Conservation (phyloP, 2,329 filamentous ascomycete species). For the Exserohilum turcica region DNA sequence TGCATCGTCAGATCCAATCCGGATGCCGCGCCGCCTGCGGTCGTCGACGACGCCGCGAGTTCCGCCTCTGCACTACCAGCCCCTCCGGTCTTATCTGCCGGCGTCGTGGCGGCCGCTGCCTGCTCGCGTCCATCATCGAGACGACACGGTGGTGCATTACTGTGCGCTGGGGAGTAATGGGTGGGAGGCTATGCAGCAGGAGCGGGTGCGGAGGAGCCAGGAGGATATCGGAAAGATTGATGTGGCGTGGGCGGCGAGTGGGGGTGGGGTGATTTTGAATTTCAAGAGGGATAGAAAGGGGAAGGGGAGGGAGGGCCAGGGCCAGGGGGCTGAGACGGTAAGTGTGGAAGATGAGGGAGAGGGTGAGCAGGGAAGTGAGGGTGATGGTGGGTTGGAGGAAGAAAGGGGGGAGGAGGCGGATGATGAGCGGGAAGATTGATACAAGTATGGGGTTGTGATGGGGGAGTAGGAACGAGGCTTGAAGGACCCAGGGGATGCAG, state of each 20-base stretch:
- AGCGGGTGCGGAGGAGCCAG: neutral
- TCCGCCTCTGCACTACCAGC: too few species aligned
- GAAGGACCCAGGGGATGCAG: too few species aligned
- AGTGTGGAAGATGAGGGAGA: neutral
- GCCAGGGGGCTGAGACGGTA: neutral
- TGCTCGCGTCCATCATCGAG: conserved; percentile 2
- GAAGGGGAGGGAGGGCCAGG: neutral
- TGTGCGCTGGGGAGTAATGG: neutral
- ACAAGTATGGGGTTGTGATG: neutral
- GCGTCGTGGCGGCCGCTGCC: neutral
- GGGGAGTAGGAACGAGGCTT: neutral
- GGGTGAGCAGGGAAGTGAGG: too few species aligned
- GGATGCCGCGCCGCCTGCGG: too few species aligned
- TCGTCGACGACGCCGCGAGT: too few species aligned
- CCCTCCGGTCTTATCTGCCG: too few species aligned
- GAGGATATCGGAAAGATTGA: conserved; percentile 2
- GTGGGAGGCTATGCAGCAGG: neutral
- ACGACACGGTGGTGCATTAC: neutral
- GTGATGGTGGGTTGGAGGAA: neutral
- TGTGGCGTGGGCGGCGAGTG: neutral
- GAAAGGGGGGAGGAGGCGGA: neutral
- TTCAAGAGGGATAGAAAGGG: neutral
- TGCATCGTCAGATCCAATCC: too few species aligned
- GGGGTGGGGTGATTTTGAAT: neutral
- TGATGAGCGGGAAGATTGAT: neutral